A percentile compares a stretch with the other conserved stretches of the same genome.
phyloP scores from a whole-genome alignment of 495 filamentous ascomycete species.

The Aspergillus carlsbadensis region DNA sequence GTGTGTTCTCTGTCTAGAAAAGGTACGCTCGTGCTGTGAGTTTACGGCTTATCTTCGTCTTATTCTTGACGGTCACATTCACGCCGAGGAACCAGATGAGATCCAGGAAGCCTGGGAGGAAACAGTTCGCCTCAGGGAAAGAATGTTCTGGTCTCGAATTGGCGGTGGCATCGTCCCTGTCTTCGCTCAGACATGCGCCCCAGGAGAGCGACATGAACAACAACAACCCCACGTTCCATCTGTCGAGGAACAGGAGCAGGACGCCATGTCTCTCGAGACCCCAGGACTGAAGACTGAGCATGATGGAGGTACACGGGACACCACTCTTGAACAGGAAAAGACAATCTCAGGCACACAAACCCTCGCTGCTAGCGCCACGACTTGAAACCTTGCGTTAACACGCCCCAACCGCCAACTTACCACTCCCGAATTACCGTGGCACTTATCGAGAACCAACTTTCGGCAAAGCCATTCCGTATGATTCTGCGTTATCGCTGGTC shows the following conservation, averaged over 20 bases:
- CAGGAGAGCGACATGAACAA: constrained; percentile 8
- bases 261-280: background rate
- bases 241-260: no score
- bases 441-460: background rate
- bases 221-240: background rate
- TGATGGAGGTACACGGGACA: background rate
- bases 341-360: background rate
- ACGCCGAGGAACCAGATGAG: constrained; percentile 70
- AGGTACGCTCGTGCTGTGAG: constrained; percentile 86
- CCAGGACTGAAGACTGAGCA: background rate
- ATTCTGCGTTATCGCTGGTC: no score
- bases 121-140: constrained; percentile 79
- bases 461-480: background rate
- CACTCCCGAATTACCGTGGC: background rate
- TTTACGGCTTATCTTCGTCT: constrained; percentile 88
- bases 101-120: constrained; percentile 91
- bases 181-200: constrained; percentile 29
- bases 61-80: constrained; percentile 85
- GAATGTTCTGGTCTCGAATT: constrained; percentile 94
- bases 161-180: constrained; percentile 83
- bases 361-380: background rate
- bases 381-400: background rate
- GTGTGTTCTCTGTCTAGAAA: constrained; percentile 79
- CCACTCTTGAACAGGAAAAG: background rate
- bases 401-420: background rate